Base-by-base conservation (phyloP, 2,329 filamentous ascomycete genomes). In the Colletotrichum sp. region DNA sequence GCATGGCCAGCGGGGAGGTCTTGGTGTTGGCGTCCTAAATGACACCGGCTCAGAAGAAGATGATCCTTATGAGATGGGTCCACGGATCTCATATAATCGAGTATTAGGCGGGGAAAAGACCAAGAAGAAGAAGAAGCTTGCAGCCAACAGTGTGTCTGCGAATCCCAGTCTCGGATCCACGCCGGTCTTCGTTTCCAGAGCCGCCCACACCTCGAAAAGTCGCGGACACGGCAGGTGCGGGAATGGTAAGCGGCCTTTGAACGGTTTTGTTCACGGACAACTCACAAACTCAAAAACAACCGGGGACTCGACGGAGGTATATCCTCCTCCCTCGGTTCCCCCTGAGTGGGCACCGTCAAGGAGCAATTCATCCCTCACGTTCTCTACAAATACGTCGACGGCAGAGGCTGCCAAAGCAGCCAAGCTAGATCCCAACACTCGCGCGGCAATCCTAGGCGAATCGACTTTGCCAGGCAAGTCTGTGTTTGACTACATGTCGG, bases 11-110 rank as follows among this genome's bases (percentile, higher is more conserved):
- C 89, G 89, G 69, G 92, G 94, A 4, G 95, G 94, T 0, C 95
- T 99, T 78, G 96, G 96, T 1, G 93, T 98, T 16, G 96, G 96
- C 0, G 89, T 98, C 3, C 86, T 99, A 62, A 98, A 99, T 80
- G 96, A 98, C 79, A 97, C 93, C 25, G 96, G 96, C 13, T 98
- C 96, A 6, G 97, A 99, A 79, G 96, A 98, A 62, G 97, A 99
- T 80, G 96, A 98, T 81, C 95, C 95, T 0, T 99, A 98, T 82
- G 95, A 96, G 74, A 93, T 99, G 69, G 96, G 96, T 0, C 97
- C 97, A 0, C 94, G 93, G 79, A 98, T 98, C 82, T 95, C 93
- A 15, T 98, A 98, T 84, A 98, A 95, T 80, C 92, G 93, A 55
- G 90, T 93, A 7, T 92, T 98, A 76, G 96, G 95, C 22, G 94